Evolutionary conservation across 2,329 filamentous ascomycete species (phyloP), one percentile per base, ranked within the genome.

Genomic region (Aspergillus niger): DNA sequence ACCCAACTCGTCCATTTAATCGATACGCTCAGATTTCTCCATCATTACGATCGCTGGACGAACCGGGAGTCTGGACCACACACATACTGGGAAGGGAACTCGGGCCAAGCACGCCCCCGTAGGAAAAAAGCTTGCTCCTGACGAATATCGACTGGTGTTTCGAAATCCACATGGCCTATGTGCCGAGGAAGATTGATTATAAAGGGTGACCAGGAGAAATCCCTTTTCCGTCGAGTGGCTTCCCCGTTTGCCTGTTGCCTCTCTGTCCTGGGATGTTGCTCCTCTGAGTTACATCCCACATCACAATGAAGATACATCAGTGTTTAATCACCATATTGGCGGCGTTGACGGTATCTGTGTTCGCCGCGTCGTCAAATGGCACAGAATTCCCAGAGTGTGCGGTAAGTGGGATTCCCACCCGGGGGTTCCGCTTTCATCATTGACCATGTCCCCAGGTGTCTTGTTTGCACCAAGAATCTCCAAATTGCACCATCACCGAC

Each of bases 261-360:
- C 4, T 26, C 11, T 55, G 39, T 28, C 52, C 38, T 44, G 43
- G 43, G 39, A 44, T 44, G 53, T 28, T 47, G 39, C 53, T 55
- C 39, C 39, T 47, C 30, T 26, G 39, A 17, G 24, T 41, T 47
- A 41, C 53, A 55, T 22, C 32, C 36, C 36, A 36, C 38, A 11
- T 24, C 38, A 22, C 41, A 26, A 55, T 55, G 53, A 55, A 55
- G 53, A 24, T 55, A 13, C 26, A 43, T 41, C 24, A 30, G 11
- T 4, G 17, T 15, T 15, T 55, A 15, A 10, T 55, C 8, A 20
- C 43, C 3, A 17, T 55, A 20, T 22, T 44, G 26, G 26, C 17
- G 15, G 20, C 53, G 8, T n/a, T 55, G 13, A 28, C 39, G 2
- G 43, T 30, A 3, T 5, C 38, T n/a, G 53, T 39, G 2, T 24